phyloP scores from a whole-genome alignment of 352 stramenopile genomes.

The Pythium vanterpoolii region DNA sequence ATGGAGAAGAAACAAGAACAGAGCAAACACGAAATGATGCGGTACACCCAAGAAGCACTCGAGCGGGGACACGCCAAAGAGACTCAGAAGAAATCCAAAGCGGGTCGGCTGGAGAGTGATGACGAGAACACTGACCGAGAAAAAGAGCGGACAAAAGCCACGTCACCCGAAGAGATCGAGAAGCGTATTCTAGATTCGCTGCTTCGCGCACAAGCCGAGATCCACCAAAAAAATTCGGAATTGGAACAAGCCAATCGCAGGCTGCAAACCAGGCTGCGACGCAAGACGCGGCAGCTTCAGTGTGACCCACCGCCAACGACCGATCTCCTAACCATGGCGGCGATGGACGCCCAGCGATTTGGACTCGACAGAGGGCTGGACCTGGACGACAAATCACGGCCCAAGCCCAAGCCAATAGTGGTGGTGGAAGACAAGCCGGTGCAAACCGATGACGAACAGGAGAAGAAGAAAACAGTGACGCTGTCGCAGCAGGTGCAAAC shows the following conservation, averaged over 20 bases:
- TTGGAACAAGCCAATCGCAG: conserved; percentile 62
- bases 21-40: conserved; percentile 59
- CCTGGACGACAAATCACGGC: neutral
- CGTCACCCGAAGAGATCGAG: conserved; percentile 33
- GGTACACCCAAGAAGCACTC: conserved; percentile 59
- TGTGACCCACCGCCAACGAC: conserved; percentile 16
- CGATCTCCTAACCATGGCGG: conserved; percentile 49
- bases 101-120: conserved; percentile 51
- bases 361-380: conserved; percentile 47
- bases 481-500: conserved; percentile 33
- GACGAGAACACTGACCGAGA: conserved; percentile 16
- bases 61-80: conserved; percentile 32
- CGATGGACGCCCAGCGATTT: conserved; percentile 61
- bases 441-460: conserved; percentile 51
- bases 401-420: neutral
- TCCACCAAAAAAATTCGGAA: conserved; percentile 58
- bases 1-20: conserved; percentile 69
- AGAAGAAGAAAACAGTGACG: neutral
- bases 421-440: conserved; percentile 47
- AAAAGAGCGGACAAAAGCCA: neutral
- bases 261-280: conserved; percentile 41
- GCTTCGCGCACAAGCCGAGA: conserved; percentile 48
- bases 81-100: conserved; percentile 25
- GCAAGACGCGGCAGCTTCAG: conserved; percentile 31
- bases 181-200: conserved; percentile 64